Evolutionary conservation across 768 basidiomycete species (phyloP).

Genomic region (Postia placenta): DNA sequence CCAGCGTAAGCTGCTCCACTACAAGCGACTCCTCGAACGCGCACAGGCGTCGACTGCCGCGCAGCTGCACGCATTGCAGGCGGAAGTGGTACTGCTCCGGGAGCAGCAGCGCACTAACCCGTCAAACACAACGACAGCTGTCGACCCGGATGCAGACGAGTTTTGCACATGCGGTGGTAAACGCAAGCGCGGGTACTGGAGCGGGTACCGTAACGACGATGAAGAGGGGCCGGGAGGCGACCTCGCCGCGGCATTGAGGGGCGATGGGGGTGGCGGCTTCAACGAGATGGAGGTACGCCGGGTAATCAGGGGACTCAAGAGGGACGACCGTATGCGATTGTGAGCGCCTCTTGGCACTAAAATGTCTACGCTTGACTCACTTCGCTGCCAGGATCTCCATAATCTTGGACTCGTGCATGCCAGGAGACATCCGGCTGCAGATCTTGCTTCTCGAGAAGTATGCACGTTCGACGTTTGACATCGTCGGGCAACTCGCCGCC

Average conservation of each 20-base stretch:
- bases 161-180: conserved; percentile 54
- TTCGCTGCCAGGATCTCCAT: conserved; percentile 41
- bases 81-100: conserved; percentile 61
- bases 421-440: conserved; percentile 80
- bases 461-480: conserved; percentile 73
- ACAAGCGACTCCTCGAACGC: conserved; percentile 76
- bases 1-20: conserved; percentile 55
- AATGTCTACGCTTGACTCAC: conserved; percentile 4
- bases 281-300: conserved; percentile 66
- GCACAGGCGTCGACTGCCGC: conserved; percentile 74
- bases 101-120: conserved; percentile 21
- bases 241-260: conserved; percentile 43
- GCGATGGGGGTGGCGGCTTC: conserved; percentile 47
- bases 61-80: conserved; percentile 81
- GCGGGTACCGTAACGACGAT: conserved; percentile 53
- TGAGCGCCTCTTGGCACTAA: conserved; percentile 33
- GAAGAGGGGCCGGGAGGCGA: conserved; percentile 42
- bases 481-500: conserved; percentile 66
- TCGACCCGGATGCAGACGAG: conserved; percentile 20
- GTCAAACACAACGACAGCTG: conserved; percentile 7
- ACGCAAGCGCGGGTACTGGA: conserved; percentile 65
- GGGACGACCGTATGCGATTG: conserved; percentile 71
- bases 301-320: conserved; percentile 52
- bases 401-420: conserved; percentile 67
- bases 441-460: conserved; percentile 85